Conservation (phyloP, 768 basidiomycete species). For the Tulasnella sp. region DNA sequence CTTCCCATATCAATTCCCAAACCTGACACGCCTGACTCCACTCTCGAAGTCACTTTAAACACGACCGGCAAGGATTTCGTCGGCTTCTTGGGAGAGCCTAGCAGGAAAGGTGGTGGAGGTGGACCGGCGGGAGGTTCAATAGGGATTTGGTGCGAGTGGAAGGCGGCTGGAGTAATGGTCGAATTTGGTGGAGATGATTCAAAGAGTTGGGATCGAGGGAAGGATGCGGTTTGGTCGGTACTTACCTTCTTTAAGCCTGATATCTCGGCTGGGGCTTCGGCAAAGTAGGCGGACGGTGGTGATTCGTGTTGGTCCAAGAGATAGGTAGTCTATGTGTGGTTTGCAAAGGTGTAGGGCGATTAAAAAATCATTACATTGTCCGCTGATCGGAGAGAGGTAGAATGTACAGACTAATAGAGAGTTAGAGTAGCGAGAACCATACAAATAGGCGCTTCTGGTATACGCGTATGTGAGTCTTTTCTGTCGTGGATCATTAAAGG, state of each 20-base stretch:
- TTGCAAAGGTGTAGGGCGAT: not conserved
- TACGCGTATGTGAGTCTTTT: not conserved
- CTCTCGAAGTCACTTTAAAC: slow-evolving; percentile 51
- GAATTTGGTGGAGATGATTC: slow-evolving; percentile 82
- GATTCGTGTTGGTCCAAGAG: too few species aligned
- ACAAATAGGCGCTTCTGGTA: not conserved
- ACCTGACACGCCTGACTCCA: not conserved
- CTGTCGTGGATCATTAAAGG: not conserved
- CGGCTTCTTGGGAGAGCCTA: slow-evolving; percentile 75
- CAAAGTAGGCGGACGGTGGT: not conserved
- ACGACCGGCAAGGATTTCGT: slow-evolving; percentile 83
- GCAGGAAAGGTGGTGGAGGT: slow-evolving; percentile 86
- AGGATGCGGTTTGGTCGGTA: slow-evolving; percentile 77
- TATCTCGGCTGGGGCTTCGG: not conserved
- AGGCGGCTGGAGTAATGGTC: slow-evolving; percentile 76
- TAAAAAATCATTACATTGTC: not conserved
- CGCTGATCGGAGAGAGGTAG: not conserved
- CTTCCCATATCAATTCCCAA: slow-evolving; percentile 51
- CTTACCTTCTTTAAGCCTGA: slow-evolving; percentile 55
- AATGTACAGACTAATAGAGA: not conserved
- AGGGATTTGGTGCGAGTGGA: slow-evolving; percentile 94
- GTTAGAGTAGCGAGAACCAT: not conserved
- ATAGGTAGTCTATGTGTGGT: too few species aligned
- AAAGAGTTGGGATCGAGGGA: slow-evolving; percentile 83
- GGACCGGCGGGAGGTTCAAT: slow-evolving; percentile 84